Evolutionary conservation across 768 basidiomycete species (phyloP).

Genomic region (Hirschioporus abietinus): DNA sequence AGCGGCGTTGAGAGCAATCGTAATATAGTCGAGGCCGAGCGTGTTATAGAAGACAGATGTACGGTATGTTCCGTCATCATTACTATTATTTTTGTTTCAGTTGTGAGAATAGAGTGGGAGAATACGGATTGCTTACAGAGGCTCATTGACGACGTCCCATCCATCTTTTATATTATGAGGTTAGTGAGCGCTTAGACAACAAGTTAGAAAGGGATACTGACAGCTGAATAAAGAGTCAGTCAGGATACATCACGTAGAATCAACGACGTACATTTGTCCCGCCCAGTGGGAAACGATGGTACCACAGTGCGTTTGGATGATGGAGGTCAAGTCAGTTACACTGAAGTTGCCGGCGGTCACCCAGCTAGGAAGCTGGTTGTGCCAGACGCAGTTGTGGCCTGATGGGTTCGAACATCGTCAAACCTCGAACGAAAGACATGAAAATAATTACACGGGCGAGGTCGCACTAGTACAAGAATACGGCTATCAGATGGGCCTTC

Average conservation of each 20-base stretch:
- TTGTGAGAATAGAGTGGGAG: background rate
- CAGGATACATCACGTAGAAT: background rate
- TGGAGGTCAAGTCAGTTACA: constrained; percentile 34
- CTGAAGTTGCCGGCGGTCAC: constrained; percentile 39
- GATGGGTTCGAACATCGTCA: background rate
- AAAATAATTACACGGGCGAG: too few relatives aligned
- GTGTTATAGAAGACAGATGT: constrained; percentile 16
- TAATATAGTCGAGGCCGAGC: constrained; percentile 16
- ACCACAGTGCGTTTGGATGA: constrained; percentile 43
- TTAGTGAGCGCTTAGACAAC: background rate
- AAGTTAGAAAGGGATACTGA: background rate
- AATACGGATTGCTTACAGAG: background rate
- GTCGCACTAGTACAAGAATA: too few relatives aligned
- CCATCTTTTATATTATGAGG: constrained; percentile 24
- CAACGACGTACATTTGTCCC: constrained; percentile 39
- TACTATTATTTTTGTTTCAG: background rate
- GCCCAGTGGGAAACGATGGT: constrained; percentile 49
- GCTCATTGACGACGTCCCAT: constrained; percentile 51
- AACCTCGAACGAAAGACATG: too few relatives aligned
- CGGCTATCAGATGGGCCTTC: too few relatives aligned
- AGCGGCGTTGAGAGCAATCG: constrained; percentile 19
- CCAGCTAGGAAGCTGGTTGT: constrained; percentile 50
- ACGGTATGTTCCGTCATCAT: constrained; percentile 13
- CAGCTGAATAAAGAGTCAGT: constrained; percentile 11
- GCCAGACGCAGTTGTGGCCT: constrained; percentile 45